Conservation (phyloP, 192 early-diverging fungal genomes). For the Coemansia nantahalensis region DNA sequence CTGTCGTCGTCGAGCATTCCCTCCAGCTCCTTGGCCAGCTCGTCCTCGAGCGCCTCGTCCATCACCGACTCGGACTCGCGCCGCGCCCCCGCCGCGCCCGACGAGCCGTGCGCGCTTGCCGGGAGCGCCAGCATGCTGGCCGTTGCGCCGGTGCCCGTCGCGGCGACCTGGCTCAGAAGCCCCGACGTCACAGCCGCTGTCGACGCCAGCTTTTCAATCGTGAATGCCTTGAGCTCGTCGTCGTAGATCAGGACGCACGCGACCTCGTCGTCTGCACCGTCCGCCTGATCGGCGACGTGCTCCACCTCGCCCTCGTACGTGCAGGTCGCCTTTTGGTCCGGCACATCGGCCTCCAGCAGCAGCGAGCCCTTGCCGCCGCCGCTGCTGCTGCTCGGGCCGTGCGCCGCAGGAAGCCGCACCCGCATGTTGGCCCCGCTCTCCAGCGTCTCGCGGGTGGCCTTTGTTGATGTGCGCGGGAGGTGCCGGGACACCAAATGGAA, state of each 20-base stretch:
- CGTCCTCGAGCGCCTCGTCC: conserved; percentile 36
- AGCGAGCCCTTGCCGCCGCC: conserved; percentile 7
- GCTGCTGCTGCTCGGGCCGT: conserved; percentile 1
- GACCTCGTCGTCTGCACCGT: conserved; percentile 17
- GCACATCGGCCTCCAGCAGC: conserved; percentile 30
- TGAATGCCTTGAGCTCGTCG: conserved; percentile 35
- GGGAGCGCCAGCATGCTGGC: conserved; percentile 27
- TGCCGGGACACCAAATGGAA: conserved; percentile 44
- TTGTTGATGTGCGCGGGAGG: conserved; percentile 42
- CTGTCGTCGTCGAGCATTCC: conserved; percentile 39
- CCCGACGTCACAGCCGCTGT: conserved; percentile 15
- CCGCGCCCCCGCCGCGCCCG: neutral
- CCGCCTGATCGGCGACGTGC: conserved; percentile 2
- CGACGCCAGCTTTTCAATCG: conserved; percentile 31
- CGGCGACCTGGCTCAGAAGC: conserved; percentile 3
- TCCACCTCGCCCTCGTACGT: conserved; percentile 49
- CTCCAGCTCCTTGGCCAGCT: conserved; percentile 47
- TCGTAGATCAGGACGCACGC: conserved; percentile 47
- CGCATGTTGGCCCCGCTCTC: conserved; percentile 26
- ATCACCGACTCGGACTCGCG: conserved; percentile 10
- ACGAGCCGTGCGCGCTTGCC: conserved; percentile 15
- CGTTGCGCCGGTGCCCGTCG: conserved; percentile 1
- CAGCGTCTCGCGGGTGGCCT: conserved; percentile 39
- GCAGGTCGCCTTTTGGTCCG: conserved; percentile 30
- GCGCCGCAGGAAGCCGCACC: conserved; percentile 14